These are phyloP conservation scores for Cinnamomum micranthum DNA, from an alignment of 164 flowering plant genomes.

Conservation along the genomic window DNA sequence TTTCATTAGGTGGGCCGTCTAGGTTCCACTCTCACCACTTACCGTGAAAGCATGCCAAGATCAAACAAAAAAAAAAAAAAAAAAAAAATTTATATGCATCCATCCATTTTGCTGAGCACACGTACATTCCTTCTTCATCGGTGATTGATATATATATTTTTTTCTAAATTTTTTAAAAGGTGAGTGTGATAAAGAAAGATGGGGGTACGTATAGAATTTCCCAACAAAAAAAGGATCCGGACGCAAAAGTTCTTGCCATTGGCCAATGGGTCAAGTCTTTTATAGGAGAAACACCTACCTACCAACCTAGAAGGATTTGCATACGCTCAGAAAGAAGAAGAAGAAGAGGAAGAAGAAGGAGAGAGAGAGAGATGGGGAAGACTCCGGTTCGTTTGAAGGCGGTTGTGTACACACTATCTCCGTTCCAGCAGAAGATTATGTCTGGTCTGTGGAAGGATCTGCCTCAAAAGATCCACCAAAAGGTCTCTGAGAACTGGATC, in stretches of 20 bases:
- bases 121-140: no score
- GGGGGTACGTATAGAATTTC: no score
- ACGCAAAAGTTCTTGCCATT: neutral
- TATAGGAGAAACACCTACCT: neutral
- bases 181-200: no score
- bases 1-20: neutral
- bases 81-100: no score
- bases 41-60: no score
- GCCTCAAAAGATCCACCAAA: constrained; percentile 55
- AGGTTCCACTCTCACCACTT: neutral
- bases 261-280: neutral
- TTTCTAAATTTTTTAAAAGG: no score
- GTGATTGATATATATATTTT: no score
- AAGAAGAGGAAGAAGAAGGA: neutral
- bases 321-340: neutral
- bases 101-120: no score
- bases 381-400: constrained; percentile 63
- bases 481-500: constrained; percentile 79
- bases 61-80: neutral
- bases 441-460: constrained; percentile 71
- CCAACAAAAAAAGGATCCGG: neutral
- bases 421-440: constrained; percentile 84
- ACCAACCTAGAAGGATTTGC: neutral
- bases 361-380: constrained; percentile 49
- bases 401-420: constrained; percentile 66